Base-by-base conservation (phyloP, 1,139 yeast species). In the Yamadazyma conglobata region DNA sequence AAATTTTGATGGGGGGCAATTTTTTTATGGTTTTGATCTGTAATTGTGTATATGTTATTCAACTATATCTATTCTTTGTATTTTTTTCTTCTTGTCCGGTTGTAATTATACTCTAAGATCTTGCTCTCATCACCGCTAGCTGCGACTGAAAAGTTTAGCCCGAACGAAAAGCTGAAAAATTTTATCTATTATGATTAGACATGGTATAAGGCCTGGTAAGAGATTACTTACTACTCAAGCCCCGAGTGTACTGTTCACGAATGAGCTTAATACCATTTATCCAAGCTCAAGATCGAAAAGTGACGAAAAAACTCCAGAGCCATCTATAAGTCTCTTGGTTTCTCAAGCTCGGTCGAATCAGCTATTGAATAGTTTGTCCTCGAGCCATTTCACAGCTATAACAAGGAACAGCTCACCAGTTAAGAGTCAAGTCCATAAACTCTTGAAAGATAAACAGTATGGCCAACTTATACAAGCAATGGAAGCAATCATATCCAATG, bases 381-480 rank as follows among this genome's bases (percentile, higher is more conserved):
- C 32, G 15, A 31, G 34, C 10, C 42, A 46, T 28, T 39, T 39
- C 19, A 31, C 31, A 13, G 38, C 48, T 3, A 26, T 38, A 10
- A 28, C 30, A 6, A 35, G 31, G 8, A 28, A 30, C 5, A 14
- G 27, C 8, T 17, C 15, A 2, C 17, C 27, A 18, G 28, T 37
- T 11, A 40, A 40, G 20, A 19, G 25, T 39, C 35, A 50, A 29
- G 32, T 57, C 15, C 44, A 45, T 29, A 32, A 33, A 7, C 36
- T 54, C 19, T 39, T 51, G 15, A 46, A 47, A 4, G 35, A 33
- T n/a, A 37, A 40, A 23, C 43, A 49, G 15, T 55, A 38, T 33
- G 43, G 41, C 6, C 40, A 44, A 9, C 39, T 58, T 26, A 32
- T 52, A 22, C 47, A 52, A 19, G 43, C 56, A 6, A 40, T 58